Conservation (phyloP, 2,329 filamentous ascomycete species). For the Talaromyces sp. region DNA sequence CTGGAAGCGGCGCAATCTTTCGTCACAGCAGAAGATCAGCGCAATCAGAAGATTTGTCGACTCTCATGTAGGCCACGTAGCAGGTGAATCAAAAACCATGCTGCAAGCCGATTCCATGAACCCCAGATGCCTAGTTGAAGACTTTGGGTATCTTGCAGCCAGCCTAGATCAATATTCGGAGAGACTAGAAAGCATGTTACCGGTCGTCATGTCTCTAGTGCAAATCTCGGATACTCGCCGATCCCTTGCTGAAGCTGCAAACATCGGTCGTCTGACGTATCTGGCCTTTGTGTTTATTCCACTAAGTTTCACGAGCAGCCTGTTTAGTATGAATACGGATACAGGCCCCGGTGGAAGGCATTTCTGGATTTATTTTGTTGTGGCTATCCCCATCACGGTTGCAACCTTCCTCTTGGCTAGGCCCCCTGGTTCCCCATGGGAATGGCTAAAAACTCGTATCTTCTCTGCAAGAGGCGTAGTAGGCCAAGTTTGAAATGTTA, state of each 20-base stretch:
- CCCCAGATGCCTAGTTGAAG: neutral
- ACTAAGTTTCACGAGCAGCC: neutral
- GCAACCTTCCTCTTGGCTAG: neutral
- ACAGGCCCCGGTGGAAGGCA: neutral
- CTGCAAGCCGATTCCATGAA: too few relatives aligned
- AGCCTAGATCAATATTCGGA: neutral
- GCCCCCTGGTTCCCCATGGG: neutral
- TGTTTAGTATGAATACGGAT: slow-evolving; percentile 3
- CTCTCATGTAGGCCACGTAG: neutral
- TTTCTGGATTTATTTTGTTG: slow-evolving; percentile 4
- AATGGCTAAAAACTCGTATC: neutral
- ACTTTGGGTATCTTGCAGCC: neutral
- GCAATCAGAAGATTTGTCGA: neutral
- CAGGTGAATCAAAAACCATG: neutral
- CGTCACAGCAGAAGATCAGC: neutral
- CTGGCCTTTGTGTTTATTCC: slow-evolving; percentile 2
- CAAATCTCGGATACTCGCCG: neutral
- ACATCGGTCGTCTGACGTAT: slow-evolving; percentile 2
- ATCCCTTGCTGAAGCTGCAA: slow-evolving; percentile 1
- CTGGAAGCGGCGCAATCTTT: neutral
- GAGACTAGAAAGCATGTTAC: neutral
- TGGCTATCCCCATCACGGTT: neutral
- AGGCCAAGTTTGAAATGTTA: neutral
- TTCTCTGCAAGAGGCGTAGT: neutral
- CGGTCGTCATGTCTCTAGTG: neutral